These are phyloP conservation scores for Didymella pinodella DNA, from an alignment of 2,329 filamentous ascomycete genomes.

Conservation along the genomic window DNA sequence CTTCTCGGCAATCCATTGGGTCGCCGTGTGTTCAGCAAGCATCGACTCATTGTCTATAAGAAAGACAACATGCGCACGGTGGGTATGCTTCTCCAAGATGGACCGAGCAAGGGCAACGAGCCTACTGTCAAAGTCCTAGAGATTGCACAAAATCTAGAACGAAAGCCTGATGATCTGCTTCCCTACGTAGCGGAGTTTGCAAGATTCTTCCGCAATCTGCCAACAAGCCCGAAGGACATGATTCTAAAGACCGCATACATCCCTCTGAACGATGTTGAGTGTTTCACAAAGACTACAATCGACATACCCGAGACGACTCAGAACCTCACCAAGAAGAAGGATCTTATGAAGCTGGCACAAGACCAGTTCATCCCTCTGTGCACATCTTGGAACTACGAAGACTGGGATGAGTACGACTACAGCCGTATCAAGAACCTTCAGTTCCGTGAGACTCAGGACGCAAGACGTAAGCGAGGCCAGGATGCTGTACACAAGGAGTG, in stretches of 20 bases:
- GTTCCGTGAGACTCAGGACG: constrained; percentile 79
- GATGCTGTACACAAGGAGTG: constrained; percentile 71
- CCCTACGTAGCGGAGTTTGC: constrained; percentile 81
- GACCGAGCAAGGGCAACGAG: constrained; percentile 69
- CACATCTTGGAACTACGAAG: constrained; percentile 73
- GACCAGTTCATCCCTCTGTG: constrained; percentile 74
- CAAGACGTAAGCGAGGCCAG: constrained; percentile 69
- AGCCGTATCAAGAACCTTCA: constrained; percentile 81
- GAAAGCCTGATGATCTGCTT: constrained; percentile 83
- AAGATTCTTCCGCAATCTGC: constrained; percentile 70
- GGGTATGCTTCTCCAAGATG: constrained; percentile 81
- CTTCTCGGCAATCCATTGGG: constrained; percentile 83
- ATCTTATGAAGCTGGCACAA: constrained; percentile 67
- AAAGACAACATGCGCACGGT: constrained; percentile 82
- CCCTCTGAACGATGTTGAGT: constrained; percentile 80
- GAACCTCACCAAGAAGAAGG: constrained; percentile 59
- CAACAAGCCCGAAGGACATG: constrained; percentile 72
- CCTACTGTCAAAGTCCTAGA: constrained; percentile 81
- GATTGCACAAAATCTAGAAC: constrained; percentile 72
- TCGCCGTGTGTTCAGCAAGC: constrained; percentile 76
- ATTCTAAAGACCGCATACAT: constrained; percentile 73
- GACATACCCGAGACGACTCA: constrained; percentile 58
- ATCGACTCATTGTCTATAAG: constrained; percentile 83
- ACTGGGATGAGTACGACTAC: constrained; percentile 88
- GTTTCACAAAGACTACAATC: constrained; percentile 74